Evolutionary conservation across 202 grass and related monocot species (phyloP).

Genomic region (Cymbopogon flexuosus): DNA sequence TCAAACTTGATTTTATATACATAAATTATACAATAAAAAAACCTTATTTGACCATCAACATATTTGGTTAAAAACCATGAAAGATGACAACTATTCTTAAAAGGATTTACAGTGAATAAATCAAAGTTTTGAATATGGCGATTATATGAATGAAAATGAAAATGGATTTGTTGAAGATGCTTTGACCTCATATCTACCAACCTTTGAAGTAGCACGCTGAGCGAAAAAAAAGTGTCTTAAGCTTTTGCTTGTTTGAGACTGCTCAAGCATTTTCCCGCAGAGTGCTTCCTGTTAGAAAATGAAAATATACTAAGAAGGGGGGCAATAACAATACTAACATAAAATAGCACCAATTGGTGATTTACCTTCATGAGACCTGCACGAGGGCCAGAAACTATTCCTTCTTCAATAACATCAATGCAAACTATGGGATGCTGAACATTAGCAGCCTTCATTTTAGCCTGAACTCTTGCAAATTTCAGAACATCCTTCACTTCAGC

Average conservation of each 20-base stretch:
- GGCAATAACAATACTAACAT: background rate
- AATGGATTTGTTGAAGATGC: background rate
- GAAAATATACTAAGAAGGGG: background rate
- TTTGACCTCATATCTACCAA: constrained; percentile 15
- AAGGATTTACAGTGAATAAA: background rate
- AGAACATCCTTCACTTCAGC: constrained; percentile 43
- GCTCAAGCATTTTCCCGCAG: constrained; percentile 41
- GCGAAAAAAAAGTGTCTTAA: constrained; percentile 65
- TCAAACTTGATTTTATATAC: background rate
- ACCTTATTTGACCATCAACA: background rate
- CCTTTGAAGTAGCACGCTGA: constrained; percentile 83
- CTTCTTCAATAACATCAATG: constrained; percentile 72
- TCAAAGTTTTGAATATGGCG: background rate
- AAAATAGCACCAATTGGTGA: constrained; percentile 9
- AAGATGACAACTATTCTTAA: background rate
- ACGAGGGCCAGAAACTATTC: constrained; percentile 58
- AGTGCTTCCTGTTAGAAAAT: constrained; percentile 46
- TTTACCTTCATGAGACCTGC: constrained; percentile 67
- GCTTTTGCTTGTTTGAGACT: constrained; percentile 62
- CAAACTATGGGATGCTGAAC: constrained; percentile 54
- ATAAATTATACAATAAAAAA: constrained; percentile 1
- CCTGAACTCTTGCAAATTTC: constrained; percentile 52
- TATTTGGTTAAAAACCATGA: background rate
- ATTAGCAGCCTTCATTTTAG: constrained; percentile 41
- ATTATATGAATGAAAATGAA: background rate